Evolutionary conservation across 2,329 filamentous ascomycete species (phyloP).

Genomic region (Trichoderma gracile): DNA sequence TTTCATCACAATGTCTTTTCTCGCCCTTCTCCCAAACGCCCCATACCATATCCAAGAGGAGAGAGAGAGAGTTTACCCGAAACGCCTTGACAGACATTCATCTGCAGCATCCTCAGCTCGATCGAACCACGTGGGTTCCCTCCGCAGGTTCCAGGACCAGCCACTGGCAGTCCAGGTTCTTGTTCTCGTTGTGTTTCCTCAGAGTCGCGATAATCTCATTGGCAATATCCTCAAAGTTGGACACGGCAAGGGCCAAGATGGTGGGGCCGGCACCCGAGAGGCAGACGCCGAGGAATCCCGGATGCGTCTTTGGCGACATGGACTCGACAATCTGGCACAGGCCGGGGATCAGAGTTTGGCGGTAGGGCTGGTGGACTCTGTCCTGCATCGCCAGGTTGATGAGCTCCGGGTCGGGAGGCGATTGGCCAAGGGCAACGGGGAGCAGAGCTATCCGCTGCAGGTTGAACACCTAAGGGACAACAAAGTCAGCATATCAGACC

Average conservation of each 20-base stretch:
- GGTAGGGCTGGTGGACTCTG: conserved; percentile 95
- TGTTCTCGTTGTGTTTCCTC: conserved; percentile 54
- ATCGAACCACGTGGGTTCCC: conserved; percentile 56
- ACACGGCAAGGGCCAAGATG: conserved; percentile 87
- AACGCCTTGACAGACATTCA: background rate
- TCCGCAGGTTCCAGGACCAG: conserved; percentile 85
- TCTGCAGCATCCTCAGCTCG: background rate
- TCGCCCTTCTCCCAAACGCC: conserved; percentile 3
- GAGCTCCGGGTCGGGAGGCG: conserved; percentile 85
- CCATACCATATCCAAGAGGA: background rate
- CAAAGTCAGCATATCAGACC: conserved; percentile 17
- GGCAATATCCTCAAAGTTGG: conserved; percentile 86
- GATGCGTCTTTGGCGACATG: conserved; percentile 83
- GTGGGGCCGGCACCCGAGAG: conserved; percentile 93
- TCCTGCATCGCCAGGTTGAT: conserved; percentile 99
- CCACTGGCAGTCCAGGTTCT: conserved; percentile 81
- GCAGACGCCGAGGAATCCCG: conserved; percentile 89
- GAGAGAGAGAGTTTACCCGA: conserved; percentile 3
- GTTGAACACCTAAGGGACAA: conserved; percentile 73
- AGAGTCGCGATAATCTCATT: conserved; percentile 74
- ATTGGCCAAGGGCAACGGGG: conserved; percentile 84
- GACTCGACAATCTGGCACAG: conserved; percentile 87
- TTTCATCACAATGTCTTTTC: too few relatives aligned
- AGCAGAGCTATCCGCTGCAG: conserved; percentile 90
- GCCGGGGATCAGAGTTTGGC: conserved; percentile 86